Evolutionary conservation across 1,284 basidiomycete species (phyloP).

Genomic region (Anthracocystis setariae): DNA sequence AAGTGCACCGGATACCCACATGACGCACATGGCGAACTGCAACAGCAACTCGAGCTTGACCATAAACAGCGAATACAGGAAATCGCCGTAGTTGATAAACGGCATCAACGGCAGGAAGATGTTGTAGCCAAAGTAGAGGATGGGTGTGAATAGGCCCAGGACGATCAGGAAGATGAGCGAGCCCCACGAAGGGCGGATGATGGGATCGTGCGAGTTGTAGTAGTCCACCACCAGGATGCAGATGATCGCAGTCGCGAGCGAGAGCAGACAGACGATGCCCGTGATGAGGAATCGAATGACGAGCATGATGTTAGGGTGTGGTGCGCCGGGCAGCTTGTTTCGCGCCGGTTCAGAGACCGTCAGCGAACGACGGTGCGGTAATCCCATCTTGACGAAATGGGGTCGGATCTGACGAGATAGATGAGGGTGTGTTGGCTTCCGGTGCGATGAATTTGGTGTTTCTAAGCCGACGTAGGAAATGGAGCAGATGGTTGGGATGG

Average conservation of each 20-base stretch:
- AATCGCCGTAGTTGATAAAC: slow-evolving; percentile 66
- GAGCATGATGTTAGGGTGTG: slow-evolving; percentile 62
- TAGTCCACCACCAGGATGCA: slow-evolving; percentile 64
- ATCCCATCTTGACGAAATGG: slow-evolving; percentile 51
- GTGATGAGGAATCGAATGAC: slow-evolving; percentile 63
- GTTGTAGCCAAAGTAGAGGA: slow-evolving; percentile 68
- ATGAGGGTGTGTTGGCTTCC: too few relatives aligned
- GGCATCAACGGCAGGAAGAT: slow-evolving; percentile 65
- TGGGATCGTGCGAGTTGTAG: slow-evolving; percentile 67
- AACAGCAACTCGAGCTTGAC: slow-evolving; percentile 67
- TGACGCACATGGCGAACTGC: slow-evolving; percentile 65
- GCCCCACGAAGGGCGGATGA: slow-evolving; percentile 68
- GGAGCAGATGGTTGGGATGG: neutral
- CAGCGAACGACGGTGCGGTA: slow-evolving; percentile 58
- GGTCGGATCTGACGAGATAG: too few relatives aligned
- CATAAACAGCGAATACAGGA: slow-evolving; percentile 64
- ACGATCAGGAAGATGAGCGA: slow-evolving; percentile 68
- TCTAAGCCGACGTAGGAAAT: too few relatives aligned
- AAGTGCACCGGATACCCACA: slow-evolving; percentile 68
- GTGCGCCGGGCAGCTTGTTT: slow-evolving; percentile 41
- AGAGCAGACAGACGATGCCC: slow-evolving; percentile 59
- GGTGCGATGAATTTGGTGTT: too few relatives aligned
- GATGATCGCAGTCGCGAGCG: slow-evolving; percentile 62
- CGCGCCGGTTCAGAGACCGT: slow-evolving; percentile 48
- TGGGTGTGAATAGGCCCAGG: slow-evolving; percentile 66